Evolutionary conservation across 371 early-diverging fungal species (phyloP).

Genomic region (Rhizopus arrhizus): DNA sequence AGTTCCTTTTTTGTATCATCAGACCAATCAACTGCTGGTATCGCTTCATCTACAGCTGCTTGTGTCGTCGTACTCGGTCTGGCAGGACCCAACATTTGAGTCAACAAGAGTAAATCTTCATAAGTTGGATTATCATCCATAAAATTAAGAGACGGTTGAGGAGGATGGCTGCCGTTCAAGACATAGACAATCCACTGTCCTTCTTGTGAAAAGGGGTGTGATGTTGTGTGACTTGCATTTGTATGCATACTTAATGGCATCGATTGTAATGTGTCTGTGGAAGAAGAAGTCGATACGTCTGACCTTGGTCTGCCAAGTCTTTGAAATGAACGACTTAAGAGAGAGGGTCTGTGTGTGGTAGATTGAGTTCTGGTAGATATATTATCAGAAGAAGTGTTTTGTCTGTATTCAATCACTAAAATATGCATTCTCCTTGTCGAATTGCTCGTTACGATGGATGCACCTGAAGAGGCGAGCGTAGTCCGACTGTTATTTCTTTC

Average conservation of each 20-base stretch:
- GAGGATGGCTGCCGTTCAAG: slow-evolving; percentile 24
- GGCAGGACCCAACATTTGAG: slow-evolving; percentile 61
- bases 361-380: neutral
- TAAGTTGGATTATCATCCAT: slow-evolving; percentile 47
- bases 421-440: slow-evolving; percentile 28
- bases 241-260: slow-evolving; percentile 27
- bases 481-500: neutral
- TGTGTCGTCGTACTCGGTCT: slow-evolving; percentile 58
- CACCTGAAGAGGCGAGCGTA: slow-evolving; percentile 6
- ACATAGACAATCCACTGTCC: slow-evolving; percentile 50
- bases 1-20: slow-evolving; percentile 30
- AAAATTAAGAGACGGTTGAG: slow-evolving; percentile 19
- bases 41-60: slow-evolving; percentile 48
- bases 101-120: slow-evolving; percentile 62
- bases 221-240: slow-evolving; percentile 1
- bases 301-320: slow-evolving; percentile 25
- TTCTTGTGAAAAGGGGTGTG: neutral
- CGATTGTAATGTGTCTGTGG: slow-evolving; percentile 30
- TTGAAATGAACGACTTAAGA: slow-evolving; percentile 8
- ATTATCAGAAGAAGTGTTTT: neutral
- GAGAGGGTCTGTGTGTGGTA: neutral
- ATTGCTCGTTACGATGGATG: slow-evolving; percentile 1
- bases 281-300: slow-evolving; percentile 26
- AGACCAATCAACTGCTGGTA: slow-evolving; percentile 41
- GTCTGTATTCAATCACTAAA: slow-evolving; percentile 23